These are phyloP conservation scores for Parmelia sp. DNA, from an alignment of 495 filamentous ascomycete species.

Conservation along the genomic window DNA sequence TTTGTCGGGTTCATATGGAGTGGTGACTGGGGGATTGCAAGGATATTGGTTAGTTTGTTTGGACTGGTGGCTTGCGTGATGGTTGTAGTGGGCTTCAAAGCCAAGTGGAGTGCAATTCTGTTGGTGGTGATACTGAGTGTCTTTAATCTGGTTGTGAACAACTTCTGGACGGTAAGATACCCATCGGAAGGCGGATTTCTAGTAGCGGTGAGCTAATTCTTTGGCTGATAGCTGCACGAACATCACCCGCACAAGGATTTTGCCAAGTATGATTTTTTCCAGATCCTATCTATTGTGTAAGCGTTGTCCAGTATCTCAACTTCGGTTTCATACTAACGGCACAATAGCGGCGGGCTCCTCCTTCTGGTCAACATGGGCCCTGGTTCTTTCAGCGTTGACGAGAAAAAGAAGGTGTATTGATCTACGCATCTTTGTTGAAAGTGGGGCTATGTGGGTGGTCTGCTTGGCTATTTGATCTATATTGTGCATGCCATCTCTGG, in stretches of 20 bases:
- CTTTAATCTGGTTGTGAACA: conserved; percentile 96
- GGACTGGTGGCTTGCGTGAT: conserved; percentile 92
- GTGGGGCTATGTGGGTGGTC: not conserved
- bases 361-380: conserved; percentile 98
- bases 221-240: conserved; percentile 68
- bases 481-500: conserved; percentile 8
- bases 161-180: conserved; percentile 93
- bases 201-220: conserved; percentile 13
- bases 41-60: conserved; percentile 72
- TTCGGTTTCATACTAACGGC: conserved; percentile 8
- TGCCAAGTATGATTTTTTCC: conserved; percentile 99
- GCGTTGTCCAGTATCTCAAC: conserved; percentile 27
- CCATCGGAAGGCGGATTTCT: not conserved
- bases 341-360: conserved; percentile 70
- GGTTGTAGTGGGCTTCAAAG: conserved; percentile 99
- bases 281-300: conserved; percentile 96
- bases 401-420: conserved; percentile 99
- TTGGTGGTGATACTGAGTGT: conserved; percentile 90
- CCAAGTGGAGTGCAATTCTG: conserved; percentile 93
- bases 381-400: conserved; percentile 93
- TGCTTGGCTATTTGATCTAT: not conserved
- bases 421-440: not conserved
- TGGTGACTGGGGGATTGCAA: conserved; percentile 82
- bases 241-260: conserved; percentile 99
- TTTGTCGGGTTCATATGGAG: conserved; percentile 96